Evolutionary conservation across 139 green algal species (phyloP), one percentile per base, ranked within the genome.

Genomic region (Micractinium conductrix): DNA sequence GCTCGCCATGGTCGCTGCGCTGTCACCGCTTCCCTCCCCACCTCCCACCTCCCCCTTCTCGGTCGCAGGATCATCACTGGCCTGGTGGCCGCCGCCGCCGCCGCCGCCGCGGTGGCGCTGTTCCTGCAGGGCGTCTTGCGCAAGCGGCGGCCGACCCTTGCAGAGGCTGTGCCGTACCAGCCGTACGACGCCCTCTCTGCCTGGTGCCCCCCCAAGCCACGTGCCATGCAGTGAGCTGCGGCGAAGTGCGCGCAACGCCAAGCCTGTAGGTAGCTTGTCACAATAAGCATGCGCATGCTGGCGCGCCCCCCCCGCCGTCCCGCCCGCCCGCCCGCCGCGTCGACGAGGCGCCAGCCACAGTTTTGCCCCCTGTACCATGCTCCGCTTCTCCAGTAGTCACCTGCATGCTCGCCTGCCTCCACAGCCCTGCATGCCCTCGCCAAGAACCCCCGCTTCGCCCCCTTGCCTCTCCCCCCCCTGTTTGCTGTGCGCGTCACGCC

Each of bases 141-240:
- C 14, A 28, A 30, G 45, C 45, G 35, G 45, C 74, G 35, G 6
- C 43, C 22, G 35, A 30, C 43, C n/a, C 74, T 80, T 45, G 43
- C 58, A 4, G 33, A 55, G 5, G n/a, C 30, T 1, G n/a, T 80
- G 19, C 74, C 74, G 4, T 45, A 80, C 48, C 38, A 71, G 76
- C 37, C 45, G 9, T 82, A 82, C 40, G 76, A 82, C 28, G 33
- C 55, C 2, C 76, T 82, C 21, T 30, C 53, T 37, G 38, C 35
- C 37, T 82, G 76, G 76, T 65, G 37, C 21, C 40, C 37, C 33
- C 65, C 65, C 65, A 72, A 72, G 65, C 65, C 65, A 19, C 65
- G 65, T 14, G 26, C 65, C 33, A 33, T 72, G 10, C 9, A 72
- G 35, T 72, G 33, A 72, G 0, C 2, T 16, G 53, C 53, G 12